Evolutionary conservation across 2,329 filamentous ascomycete genomes (phyloP), one percentile per base, ranked within the genome.

Genomic region (Chaetomiaceae sp.): DNA sequence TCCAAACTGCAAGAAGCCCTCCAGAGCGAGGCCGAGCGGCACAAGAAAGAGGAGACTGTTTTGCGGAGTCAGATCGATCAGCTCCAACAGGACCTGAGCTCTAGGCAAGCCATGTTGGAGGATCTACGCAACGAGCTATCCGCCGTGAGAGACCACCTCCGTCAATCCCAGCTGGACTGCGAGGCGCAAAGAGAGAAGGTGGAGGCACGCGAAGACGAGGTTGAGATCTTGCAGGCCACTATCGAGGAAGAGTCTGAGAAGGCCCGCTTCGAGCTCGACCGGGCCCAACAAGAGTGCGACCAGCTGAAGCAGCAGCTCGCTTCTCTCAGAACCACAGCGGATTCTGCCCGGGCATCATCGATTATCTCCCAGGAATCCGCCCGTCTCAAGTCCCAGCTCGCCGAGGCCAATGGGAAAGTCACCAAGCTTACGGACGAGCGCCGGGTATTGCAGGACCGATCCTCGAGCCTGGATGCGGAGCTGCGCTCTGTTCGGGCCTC

Each of bases 61-160:
- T 73, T 95, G 46, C 81, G 75, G 56, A 78, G 80, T n/a, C 88
- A 94, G 66, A 82, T 95, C 47, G 80, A 86, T 42, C 85, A 86
- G 46, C 75, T 94, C 9, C 85, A 87, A 62, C 78, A 82, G 43
- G 87, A 90, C 53, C 75, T 94, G 11, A 78, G 86, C 51, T 74
- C 80, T 25, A 82, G 86, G 57, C 81, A 87, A 63, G 72, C 77
- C n/a, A 75, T 81, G 38, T 68, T 89, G 5, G 86, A 86, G 16
- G 79, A 81, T 45, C 73, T 87, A 23, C 80, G 85, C 48, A 78
- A 76, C 48, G 86, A 91, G 62, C 71, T 90, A 3, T 81, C 85
- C 2, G 71, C 74, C 7, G 78, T 84, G 8, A 81, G 80, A 49
- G 86, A 90, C 58, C 84, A 90, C 51, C 75, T 90, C 8, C 81